Evolutionary conservation across 2,329 filamentous ascomycete species (phyloP).

Genomic region (Calonectria pteridis): DNA sequence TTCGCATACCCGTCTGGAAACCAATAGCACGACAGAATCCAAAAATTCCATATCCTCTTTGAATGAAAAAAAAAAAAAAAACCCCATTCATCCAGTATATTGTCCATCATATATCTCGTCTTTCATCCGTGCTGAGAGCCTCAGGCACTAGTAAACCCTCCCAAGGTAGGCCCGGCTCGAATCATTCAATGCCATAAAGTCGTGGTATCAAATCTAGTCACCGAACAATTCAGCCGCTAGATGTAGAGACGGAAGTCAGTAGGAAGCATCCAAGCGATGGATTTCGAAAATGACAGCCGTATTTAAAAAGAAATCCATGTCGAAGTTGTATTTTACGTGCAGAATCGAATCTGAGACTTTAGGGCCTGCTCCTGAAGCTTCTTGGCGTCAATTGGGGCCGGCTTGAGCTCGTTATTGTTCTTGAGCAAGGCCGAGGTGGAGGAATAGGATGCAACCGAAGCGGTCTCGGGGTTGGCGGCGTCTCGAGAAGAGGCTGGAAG

Average conservation of each 20-base stretch:
- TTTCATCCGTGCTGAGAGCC: no score
- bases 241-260: neutral
- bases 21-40: neutral
- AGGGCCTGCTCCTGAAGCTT: slow-evolving; percentile 46
- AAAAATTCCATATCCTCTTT: neutral
- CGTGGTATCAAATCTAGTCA: neutral
- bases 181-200: neutral
- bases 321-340: slow-evolving; percentile 33
- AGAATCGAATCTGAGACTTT: slow-evolving; percentile 44
- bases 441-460: slow-evolving; percentile 42
- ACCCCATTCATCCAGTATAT: neutral
- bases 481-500: no score
- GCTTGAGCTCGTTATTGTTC: slow-evolving; percentile 30
- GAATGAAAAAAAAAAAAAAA: neutral
- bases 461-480: slow-evolving; percentile 40
- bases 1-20: neutral
- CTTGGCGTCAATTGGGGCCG: slow-evolving; percentile 36
- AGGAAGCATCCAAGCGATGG: neutral
- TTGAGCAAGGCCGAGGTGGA: slow-evolving; percentile 42
- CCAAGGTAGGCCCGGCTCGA: neutral
- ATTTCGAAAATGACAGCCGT: neutral
- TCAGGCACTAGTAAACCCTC: neutral
- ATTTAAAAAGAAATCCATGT: neutral
- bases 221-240: neutral
- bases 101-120: neutral